Evolutionary conservation across 1,284 basidiomycete species (phyloP).

Genomic region (Neotropicomus parvogracilis): DNA sequence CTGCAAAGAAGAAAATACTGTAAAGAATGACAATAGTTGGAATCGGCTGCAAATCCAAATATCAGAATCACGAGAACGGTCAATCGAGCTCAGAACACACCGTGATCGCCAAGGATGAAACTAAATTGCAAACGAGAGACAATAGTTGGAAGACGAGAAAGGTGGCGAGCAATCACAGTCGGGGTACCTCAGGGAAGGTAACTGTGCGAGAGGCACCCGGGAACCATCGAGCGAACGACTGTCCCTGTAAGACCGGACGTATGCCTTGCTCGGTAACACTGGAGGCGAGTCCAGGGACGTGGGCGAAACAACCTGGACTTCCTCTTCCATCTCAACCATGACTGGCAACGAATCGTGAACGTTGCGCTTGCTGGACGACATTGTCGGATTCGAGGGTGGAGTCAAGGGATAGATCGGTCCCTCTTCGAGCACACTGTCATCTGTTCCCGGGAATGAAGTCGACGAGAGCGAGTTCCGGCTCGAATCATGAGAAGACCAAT

Average conservation of each 20-base stretch:
- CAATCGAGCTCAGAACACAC: conserved; percentile 3
- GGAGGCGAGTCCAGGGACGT: neutral
- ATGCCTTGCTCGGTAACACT: conserved; percentile 5
- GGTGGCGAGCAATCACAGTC: neutral
- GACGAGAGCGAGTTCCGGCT: conserved; percentile 3
- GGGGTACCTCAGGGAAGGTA: conserved; percentile 10
- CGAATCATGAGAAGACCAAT: neutral
- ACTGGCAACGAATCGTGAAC: too few species aligned
- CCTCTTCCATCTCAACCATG: too few species aligned
- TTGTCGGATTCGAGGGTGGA: conserved; percentile 1
- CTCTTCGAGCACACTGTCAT: conserved; percentile 5
- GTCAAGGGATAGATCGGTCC: conserved; percentile 16
- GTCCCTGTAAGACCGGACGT: conserved; percentile 1
- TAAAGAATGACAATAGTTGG: conserved; percentile 22
- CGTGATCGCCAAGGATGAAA: neutral
- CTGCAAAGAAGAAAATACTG: neutral
- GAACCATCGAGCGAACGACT: neutral
- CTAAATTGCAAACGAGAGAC: conserved; percentile 14
- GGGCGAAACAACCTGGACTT: neutral
- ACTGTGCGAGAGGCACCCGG: conserved; percentile 2
- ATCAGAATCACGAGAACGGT: neutral
- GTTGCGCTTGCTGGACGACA: neutral
- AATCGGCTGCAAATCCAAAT: neutral
- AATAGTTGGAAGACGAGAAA: conserved; percentile 15
- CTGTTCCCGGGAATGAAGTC: neutral